Percentiles rank a stretch among this genome's conserved stretches.
Evolutionary conservation across 73 alveolate genomes (phyloP).

Genomic region (Uronychia binucleata): DNA sequence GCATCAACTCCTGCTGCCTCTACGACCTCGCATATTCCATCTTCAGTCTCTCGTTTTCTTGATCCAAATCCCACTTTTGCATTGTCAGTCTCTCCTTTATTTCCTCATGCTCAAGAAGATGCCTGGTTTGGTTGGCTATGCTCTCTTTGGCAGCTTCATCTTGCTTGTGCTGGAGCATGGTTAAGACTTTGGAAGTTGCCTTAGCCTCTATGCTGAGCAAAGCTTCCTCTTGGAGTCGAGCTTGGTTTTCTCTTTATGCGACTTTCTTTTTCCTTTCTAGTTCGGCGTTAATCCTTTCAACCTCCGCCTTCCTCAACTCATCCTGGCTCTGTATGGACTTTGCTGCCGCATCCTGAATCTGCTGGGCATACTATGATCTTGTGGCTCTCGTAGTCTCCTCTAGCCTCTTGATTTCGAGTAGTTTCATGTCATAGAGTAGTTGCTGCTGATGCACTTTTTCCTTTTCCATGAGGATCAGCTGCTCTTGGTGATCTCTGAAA

Average conservation of each 20-base stretch:
- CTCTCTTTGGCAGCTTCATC: slow-evolving; percentile 35
- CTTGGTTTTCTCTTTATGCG: slow-evolving; percentile 23
- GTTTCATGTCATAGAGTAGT: slow-evolving; percentile 19
- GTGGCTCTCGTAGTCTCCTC: slow-evolving; percentile 69
- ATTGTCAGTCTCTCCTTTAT: slow-evolving; percentile 30
- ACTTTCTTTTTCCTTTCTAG: slow-evolving; percentile 6
- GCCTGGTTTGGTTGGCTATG: slow-evolving; percentile 21
- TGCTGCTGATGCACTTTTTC: slow-evolving; percentile 56
- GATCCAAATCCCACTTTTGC: slow-evolving; percentile 51
- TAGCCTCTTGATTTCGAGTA: slow-evolving; percentile 66
- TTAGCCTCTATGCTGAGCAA: slow-evolving; percentile 44
- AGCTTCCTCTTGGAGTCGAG: slow-evolving; percentile 48
- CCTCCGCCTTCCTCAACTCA: slow-evolving; percentile 27
- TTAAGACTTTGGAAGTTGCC: slow-evolving; percentile 45
- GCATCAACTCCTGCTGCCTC: neutral
- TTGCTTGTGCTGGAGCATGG: slow-evolving; percentile 40
- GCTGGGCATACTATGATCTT: slow-evolving; percentile 35
- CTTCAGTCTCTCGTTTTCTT: slow-evolving; percentile 40
- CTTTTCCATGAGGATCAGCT: slow-evolving; percentile 46
- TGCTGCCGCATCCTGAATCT: slow-evolving; percentile 42
- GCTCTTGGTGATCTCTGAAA: slow-evolving; percentile 44
- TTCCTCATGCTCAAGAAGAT: slow-evolving; percentile 50
- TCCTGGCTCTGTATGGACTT: slow-evolving; percentile 31
- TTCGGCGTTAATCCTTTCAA: slow-evolving; percentile 43
- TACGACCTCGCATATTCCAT: slow-evolving; percentile 4